phyloP scores from a whole-genome alignment of 352 stramenopile genomes.

The Globisporangium viniferum region DNA sequence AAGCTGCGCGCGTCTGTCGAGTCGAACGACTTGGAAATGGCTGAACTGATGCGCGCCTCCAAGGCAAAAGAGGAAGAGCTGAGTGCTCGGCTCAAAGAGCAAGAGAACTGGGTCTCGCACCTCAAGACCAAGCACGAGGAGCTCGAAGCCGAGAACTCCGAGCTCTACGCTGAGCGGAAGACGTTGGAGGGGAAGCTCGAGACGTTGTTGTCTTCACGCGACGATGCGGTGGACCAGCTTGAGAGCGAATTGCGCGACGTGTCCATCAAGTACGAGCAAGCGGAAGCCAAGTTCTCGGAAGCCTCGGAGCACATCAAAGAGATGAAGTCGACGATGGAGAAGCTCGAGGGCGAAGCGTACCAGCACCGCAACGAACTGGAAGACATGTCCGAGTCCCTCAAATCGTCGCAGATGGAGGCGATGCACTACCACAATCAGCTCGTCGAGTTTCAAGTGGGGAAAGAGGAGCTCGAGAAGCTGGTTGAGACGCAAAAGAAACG shows the following conservation, averaged over 20 bases:
- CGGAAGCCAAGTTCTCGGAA: constrained; percentile 14
- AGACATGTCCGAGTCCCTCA: constrained; percentile 47
- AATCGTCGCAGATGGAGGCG: constrained; percentile 52
- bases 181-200: constrained; percentile 25
- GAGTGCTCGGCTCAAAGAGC: constrained; percentile 21
- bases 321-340: constrained; percentile 43
- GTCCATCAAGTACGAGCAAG: constrained; percentile 26
- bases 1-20: constrained; percentile 39
- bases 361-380: constrained; percentile 45
- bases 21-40: constrained; percentile 33
- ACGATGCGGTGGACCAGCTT: constrained; percentile 28
- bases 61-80: constrained; percentile 30
- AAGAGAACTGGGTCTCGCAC: constrained; percentile 22
- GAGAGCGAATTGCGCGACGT: constrained; percentile 26
- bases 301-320: constrained; percentile 26
- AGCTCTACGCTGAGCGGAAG: constrained; percentile 28
- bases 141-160: constrained; percentile 30
- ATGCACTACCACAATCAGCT: constrained; percentile 53
- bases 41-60: constrained; percentile 22
- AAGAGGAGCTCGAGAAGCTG: constrained; percentile 44
- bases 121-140: constrained; percentile 26
- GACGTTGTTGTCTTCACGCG: constrained; percentile 26
- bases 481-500: constrained; percentile 53
- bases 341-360: constrained; percentile 48
- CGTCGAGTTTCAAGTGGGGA: constrained; percentile 29